phyloP scores from a whole-genome alignment of 129 eudicot species.

The Artemisia argyi region DNA sequence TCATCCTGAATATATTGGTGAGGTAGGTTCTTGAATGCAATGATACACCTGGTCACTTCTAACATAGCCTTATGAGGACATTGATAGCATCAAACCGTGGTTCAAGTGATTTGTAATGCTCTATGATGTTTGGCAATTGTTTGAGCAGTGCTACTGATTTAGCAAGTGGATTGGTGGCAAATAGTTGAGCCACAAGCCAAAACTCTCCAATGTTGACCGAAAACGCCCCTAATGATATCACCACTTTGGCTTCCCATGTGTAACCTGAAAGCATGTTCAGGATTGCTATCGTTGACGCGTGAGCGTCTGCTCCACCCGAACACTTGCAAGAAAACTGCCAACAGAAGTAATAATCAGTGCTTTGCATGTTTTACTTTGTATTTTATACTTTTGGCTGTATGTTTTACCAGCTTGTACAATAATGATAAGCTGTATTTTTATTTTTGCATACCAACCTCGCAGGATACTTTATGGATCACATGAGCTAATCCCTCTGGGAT shows the following conservation, averaged over 20 bases:
- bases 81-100: slow-evolving; percentile 69
- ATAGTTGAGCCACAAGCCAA: slow-evolving; percentile 76
- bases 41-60: slow-evolving; percentile 72
- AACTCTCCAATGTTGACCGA: slow-evolving; percentile 79
- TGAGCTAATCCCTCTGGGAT: slow-evolving; percentile 63
- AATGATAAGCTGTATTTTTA: not conserved
- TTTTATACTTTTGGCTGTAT: not conserved
- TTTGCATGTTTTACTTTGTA: slow-evolving; percentile 13
- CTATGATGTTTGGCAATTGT: slow-evolving; percentile 68
- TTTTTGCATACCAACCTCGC: slow-evolving; percentile 54
- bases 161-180: slow-evolving; percentile 68
- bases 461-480: slow-evolving; percentile 61
- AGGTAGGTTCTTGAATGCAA: slow-evolving; percentile 65
- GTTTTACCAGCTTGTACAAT: slow-evolving; percentile 12
- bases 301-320: slow-evolving; percentile 75
- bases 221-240: slow-evolving; percentile 66
- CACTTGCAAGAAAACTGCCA: slow-evolving; percentile 85
- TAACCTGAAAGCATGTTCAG: slow-evolving; percentile 67
- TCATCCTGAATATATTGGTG: slow-evolving; percentile 63
- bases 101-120: slow-evolving; percentile 53
- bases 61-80: slow-evolving; percentile 53
- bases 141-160: slow-evolving; percentile 72
- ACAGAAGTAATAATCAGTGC: slow-evolving; percentile 6
- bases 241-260: slow-evolving; percentile 88
- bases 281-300: slow-evolving; percentile 63